Base-by-base conservation (phyloP, 2,329 filamentous ascomycete species). In the Zasmidium angulare region DNA sequence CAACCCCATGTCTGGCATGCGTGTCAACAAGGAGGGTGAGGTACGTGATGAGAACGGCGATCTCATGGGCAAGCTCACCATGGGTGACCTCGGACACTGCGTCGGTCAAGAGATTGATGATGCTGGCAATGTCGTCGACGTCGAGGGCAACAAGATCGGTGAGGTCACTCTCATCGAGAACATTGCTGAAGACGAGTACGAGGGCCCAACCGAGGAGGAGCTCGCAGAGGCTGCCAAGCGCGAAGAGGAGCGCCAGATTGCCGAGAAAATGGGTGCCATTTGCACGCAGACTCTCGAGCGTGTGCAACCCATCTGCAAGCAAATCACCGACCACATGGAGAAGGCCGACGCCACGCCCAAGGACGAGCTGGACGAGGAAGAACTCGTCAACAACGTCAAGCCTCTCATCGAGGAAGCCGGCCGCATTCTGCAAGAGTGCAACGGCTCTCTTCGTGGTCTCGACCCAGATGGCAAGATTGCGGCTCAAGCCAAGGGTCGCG, bases 381-480 rank as follows among this genome's bases (percentile, higher is more conserved):
- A 90, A 67, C 85, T 96, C 3, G 92, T 97, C 70, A 86, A 90
- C 73, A 84, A 92, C 59, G 91, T 96, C 69, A 90, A 89, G 76
- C 93, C 93, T 0, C 82, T 96, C 14, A 91, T 97, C 70, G 92
- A 96, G 74, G 89, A 96, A 75, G 92, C 88, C 50, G 85, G 86
- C 55, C 87, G 86, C 66, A 91, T 96, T 71, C 82, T 97, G 14
- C 87, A 88, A 68, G 93, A 96, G 76, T 88, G 89, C 75, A 95
- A 96, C 72, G 91, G 92, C 54, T 82, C 89, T 7, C 91, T 96
- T 68, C 90, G 92, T 31, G 91, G 89, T 6, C 86, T 96, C 53
- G 93, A 97, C 69, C 92, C 93, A 0, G 92, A 96, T 71, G 91
- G 93, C 31, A 86, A 87, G 64, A 96, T 96, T 73, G 86, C 90